phyloP scores from a whole-genome alignment of 2,329 filamentous ascomycete species.

The Curvularia lunata region DNA sequence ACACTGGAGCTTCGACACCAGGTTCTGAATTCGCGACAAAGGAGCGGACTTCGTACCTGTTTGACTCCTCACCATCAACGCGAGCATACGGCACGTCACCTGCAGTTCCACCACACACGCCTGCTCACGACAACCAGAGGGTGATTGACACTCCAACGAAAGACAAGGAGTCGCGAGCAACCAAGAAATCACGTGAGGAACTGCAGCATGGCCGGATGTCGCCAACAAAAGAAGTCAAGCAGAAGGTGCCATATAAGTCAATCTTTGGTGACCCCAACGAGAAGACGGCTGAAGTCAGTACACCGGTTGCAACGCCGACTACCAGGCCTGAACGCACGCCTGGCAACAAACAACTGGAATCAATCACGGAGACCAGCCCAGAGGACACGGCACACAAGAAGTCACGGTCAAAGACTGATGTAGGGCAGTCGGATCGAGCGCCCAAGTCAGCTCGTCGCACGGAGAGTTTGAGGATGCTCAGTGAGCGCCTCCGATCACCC shows the following conservation, averaged over 20 bases:
- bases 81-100: slow-evolving; percentile 42
- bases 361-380: slow-evolving; percentile 60
- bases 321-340: slow-evolving; percentile 37
- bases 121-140: slow-evolving; percentile 22
- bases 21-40: slow-evolving; percentile 45
- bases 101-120: slow-evolving; percentile 27
- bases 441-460: slow-evolving; percentile 51
- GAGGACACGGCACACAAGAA: slow-evolving; percentile 53
- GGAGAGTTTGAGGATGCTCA: slow-evolving; percentile 41
- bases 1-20: slow-evolving; percentile 28
- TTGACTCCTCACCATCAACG: slow-evolving; percentile 48
- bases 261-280: slow-evolving; percentile 45
- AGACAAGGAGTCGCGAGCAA: slow-evolving; percentile 13
- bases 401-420: slow-evolving; percentile 51
- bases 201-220: slow-evolving; percentile 19
- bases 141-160: slow-evolving; percentile 19
- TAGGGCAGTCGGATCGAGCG: slow-evolving; percentile 52
- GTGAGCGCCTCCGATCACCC: slow-evolving; percentile 44
- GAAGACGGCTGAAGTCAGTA: slow-evolving; percentile 27
- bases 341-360: slow-evolving; percentile 51
- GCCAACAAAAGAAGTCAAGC: slow-evolving; percentile 17
- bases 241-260: slow-evolving; percentile 38
- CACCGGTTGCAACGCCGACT: slow-evolving; percentile 31
- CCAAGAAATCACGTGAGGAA: slow-evolving; percentile 14
- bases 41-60: slow-evolving; percentile 45